Evolutionary conservation across 306 rosid species (phyloP).

Genomic region (Styphnolobium japonicum): DNA sequence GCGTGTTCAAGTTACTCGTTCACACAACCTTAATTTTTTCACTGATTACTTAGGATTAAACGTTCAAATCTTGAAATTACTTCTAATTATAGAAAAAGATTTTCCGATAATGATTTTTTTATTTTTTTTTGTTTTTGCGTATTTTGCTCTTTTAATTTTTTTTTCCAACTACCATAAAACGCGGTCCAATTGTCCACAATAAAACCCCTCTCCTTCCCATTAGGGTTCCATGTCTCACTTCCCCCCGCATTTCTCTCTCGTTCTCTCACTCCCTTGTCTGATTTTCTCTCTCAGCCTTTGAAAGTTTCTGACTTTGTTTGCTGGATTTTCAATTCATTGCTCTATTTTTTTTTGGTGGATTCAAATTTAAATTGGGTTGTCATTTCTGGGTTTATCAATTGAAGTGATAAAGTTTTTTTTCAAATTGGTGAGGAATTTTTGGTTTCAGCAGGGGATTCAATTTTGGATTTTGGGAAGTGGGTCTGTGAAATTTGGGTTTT

Average conservation of each 20-base stretch:
- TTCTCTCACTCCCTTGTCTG: neutral
- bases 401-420: neutral
- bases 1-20: neutral
- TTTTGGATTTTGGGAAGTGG: neutral
- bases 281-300: neutral
- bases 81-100: neutral
- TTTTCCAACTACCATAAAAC: slow-evolving; percentile 47
- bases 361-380: neutral
- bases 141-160: neutral
- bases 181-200: slow-evolving; percentile 51
- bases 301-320: neutral
- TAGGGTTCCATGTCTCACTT: slow-evolving; percentile 42
- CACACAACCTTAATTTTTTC: neutral
- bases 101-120: neutral
- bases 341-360: neutral
- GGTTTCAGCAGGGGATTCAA: neutral
- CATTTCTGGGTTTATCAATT: neutral
- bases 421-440: neutral
- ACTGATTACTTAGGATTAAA: neutral
- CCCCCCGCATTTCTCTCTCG: slow-evolving; percentile 20
- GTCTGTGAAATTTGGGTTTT: neutral
- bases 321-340: neutral
- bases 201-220: slow-evolving; percentile 41
- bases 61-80: neutral
- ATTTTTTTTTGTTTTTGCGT: neutral